These are phyloP conservation scores for Lepidium aucheri DNA, from an alignment of 345 rosid species.

Conservation along the genomic window DNA sequence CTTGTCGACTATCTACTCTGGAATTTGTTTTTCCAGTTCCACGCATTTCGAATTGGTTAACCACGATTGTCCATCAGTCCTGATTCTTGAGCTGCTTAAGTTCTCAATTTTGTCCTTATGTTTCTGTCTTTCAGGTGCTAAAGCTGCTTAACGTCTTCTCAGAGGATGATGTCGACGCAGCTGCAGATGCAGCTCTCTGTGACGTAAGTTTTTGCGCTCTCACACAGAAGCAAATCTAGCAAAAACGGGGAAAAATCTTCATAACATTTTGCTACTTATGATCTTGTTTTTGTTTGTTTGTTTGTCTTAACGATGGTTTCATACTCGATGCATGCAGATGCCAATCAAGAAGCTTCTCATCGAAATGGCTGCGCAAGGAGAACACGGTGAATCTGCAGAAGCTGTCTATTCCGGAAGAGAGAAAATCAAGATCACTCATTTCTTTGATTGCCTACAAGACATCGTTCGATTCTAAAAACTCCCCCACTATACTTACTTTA, in stretches of 20 bases:
- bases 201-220: constrained; percentile 45
- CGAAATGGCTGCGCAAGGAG: constrained; percentile 98
- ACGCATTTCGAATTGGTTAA: not conserved
- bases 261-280: not conserved
- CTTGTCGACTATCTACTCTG: not conserved
- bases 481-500: not conserved
- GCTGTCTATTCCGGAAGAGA: constrained; percentile 61
- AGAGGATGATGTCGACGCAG: constrained; percentile 50
- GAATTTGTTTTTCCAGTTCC: not conserved
- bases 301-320: not conserved
- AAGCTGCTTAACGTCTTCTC: constrained; percentile 70
- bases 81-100: not conserved
- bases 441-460: constrained; percentile 77
- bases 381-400: constrained; percentile 66
- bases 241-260: not conserved
- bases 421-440: constrained; percentile 65
- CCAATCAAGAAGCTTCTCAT: constrained; percentile 74
- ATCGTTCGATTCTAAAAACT: constrained; percentile 42
- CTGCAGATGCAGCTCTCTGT: constrained; percentile 77
- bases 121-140: constrained; percentile 41
- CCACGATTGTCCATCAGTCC: not conserved
- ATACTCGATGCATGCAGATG: not conserved
- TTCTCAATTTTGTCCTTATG: not conserved
- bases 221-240: not conserved
- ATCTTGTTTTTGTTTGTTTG: not conserved